A percentile compares a stretch with the other conserved stretches of the same genome.
Conservation (phyloP, 305 asterid genomes). For the Fraxinus platypoda region DNA sequence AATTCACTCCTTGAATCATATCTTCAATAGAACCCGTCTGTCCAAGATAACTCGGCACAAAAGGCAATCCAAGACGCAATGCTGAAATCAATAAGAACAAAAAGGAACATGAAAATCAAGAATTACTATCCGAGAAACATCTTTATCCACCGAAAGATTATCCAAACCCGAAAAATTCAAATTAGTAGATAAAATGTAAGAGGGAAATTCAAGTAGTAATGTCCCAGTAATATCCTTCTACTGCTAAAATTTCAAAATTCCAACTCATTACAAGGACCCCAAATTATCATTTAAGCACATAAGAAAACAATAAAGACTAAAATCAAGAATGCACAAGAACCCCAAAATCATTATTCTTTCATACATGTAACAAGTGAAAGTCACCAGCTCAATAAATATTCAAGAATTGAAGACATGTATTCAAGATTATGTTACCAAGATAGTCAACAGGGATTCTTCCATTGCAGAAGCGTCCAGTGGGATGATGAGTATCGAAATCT, state of each 20-base stretch:
- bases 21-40: constrained; percentile 57
- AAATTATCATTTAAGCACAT: background rate
- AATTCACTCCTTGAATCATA: constrained; percentile 76
- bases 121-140: constrained; percentile 5
- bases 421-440: constrained; percentile 47
- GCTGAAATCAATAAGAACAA: constrained; percentile 44
- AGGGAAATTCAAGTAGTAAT: background rate
- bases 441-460: constrained; percentile 92
- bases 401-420: background rate
- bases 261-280: background rate
- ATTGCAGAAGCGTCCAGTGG: constrained; percentile 91
- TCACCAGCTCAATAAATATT: background rate
- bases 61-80: constrained; percentile 70
- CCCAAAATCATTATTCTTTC: background rate
- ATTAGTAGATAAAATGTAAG: background rate
- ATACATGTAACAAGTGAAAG: background rate
- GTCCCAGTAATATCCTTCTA: background rate
- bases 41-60: constrained; percentile 84
- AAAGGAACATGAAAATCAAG: constrained; percentile 20
- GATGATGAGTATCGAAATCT: constrained; percentile 80
- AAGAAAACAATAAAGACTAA: background rate
- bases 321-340: background rate
- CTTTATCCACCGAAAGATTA: background rate
- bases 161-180: background rate
- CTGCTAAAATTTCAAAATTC: background rate